Base-by-base conservation (phyloP, 2,329 filamentous ascomycete genomes). In the Aspergillus hiratsukae region DNA sequence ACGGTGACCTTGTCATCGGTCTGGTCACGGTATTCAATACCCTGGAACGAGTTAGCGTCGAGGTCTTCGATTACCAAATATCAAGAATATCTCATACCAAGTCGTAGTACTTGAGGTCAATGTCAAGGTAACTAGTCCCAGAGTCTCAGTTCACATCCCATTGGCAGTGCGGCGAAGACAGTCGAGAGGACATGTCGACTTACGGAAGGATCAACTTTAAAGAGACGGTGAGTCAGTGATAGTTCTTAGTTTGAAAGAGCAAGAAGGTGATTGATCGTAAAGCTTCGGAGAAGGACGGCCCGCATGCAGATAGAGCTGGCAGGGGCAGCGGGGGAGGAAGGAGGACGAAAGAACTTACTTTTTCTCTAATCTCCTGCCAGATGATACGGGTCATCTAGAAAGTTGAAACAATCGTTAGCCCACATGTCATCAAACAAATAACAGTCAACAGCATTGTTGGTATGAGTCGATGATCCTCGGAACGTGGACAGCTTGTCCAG, bases 301-400 rank as follows among this genome's bases (percentile, higher is more conserved):
- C 37, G 57, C 53, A 57, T 49, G 48, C 51, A 35, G 48, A 31
- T 37, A 55, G 52, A 52, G 52, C 48, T 27, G 43, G 6, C 31
- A 17, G 51, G 46, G 35, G 49, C 43, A 29, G 37, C 29, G 51
- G 50, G 50, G 40, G 46, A 31, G 31, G 31, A 14, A 6, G 48
- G 53, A 50, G 41, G 52, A 48, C 58, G 52, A 50, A 53, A 55
- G 41, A 55, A 64, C 72, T 63, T 72, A 83, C 81, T 72, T 95
- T 96, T 80, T 97, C 90, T 85, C 97, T 97, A 85, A 99, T 99
- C 77, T 90, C 87, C 81, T 97, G 83, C 94, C 94, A 99, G 82
- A 99, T 99, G 76, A 99, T 92, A 70, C 94, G 85, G 69, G 94
- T 99, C 94, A 97, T 97, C 87, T 91, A 72, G 48, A 60, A n/a